Evolutionary conservation across 2,329 filamentous ascomycete species (phyloP), one percentile per base, ranked within the genome.

Genomic region (Neofusicoccum sp.): DNA sequence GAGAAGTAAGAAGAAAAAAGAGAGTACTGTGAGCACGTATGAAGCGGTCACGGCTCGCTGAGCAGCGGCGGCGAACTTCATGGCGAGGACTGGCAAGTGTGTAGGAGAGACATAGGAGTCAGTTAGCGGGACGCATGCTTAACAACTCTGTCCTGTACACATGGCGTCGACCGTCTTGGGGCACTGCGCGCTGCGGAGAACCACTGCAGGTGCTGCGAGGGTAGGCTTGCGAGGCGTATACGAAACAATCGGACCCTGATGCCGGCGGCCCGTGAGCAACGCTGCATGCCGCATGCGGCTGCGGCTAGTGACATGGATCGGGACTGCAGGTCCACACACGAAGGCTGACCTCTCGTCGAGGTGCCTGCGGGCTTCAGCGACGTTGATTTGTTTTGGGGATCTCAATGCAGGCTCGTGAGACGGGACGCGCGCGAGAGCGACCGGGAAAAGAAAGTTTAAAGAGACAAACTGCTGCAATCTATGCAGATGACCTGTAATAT

Each of bases 401-500:
- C 31, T 34, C 31, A n/a, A 48, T 16, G 16, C 7, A 16, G 11
- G 9, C 9, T 51, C 47, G 47, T 51, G 47, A 30, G 47, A 51
- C 47, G 33, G 28, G 47, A 16, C 31, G 31, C n/a, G 47, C 47
- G 14, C 31, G 26, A 48, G 28, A 6, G 44, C 28, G 26, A 48
- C 44, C 26, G 28, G 44, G 44, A 28, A 6, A n/a, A 4, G 24
- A 48, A 31, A 51, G 16, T 20, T 26, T 36, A 51, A 51, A 36
- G 6, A 36, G 31, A 24, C 28, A 31, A 51, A 51, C 47, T 26
- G 47, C 47, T 51, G 31, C 31, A 14, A 6, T 1, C 47, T 36
- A 51, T 36, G 47, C 47, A 51, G 7, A 51, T 28, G 31, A 51
- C 47, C 31, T 51, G 47, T 51, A 51, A 24, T 51, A 51, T 51